These are phyloP conservation scores for Dujonia santamariae DNA, from an alignment of 1,139 yeast genomes.

Conservation along the genomic window DNA sequence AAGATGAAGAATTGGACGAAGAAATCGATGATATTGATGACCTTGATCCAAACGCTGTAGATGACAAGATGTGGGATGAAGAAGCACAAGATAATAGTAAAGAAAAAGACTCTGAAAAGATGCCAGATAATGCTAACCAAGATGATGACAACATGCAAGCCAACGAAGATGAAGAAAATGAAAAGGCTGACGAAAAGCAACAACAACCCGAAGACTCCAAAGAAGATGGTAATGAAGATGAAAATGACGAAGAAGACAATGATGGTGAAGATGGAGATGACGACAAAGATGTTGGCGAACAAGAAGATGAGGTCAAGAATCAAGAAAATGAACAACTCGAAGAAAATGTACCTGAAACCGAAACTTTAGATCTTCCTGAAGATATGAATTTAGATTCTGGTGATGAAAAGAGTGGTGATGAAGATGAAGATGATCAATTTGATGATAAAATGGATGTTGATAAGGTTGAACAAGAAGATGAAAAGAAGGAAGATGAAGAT, in stretches of 20 bases:
- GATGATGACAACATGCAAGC: slow-evolving; percentile 65
- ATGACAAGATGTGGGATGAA: slow-evolving; percentile 99
- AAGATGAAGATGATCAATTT: slow-evolving; percentile 29
- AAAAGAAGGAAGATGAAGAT: slow-evolving; percentile 15
- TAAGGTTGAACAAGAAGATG: slow-evolving; percentile 18
- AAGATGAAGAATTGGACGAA: slow-evolving; percentile 69
- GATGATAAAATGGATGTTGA: slow-evolving; percentile 28
- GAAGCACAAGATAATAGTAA: slow-evolving; percentile 73
- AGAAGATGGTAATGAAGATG: slow-evolving; percentile 24
- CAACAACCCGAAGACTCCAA: slow-evolving; percentile 26
- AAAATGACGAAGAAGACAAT: slow-evolving; percentile 27
- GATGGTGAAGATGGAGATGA: slow-evolving; percentile 45
- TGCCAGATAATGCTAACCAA: slow-evolving; percentile 53
- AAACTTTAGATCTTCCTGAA: slow-evolving; percentile 80
- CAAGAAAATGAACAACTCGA: slow-evolving; percentile 73
- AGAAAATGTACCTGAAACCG: slow-evolving; percentile 73
- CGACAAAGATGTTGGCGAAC: slow-evolving; percentile 72
- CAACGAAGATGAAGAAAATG: slow-evolving; percentile 49
- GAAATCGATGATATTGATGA: slow-evolving; percentile 89
- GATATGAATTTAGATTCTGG: slow-evolving; percentile 78
- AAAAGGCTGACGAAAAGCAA: slow-evolving; percentile 27
- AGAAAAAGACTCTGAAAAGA: slow-evolving; percentile 68
- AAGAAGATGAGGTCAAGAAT: slow-evolving; percentile 72
- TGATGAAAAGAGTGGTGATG: slow-evolving; percentile 53
- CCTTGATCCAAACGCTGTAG: slow-evolving; percentile 90